Base-by-base conservation (phyloP, 2,329 filamentous ascomycete species). In the Penicillium oxalicum region DNA sequence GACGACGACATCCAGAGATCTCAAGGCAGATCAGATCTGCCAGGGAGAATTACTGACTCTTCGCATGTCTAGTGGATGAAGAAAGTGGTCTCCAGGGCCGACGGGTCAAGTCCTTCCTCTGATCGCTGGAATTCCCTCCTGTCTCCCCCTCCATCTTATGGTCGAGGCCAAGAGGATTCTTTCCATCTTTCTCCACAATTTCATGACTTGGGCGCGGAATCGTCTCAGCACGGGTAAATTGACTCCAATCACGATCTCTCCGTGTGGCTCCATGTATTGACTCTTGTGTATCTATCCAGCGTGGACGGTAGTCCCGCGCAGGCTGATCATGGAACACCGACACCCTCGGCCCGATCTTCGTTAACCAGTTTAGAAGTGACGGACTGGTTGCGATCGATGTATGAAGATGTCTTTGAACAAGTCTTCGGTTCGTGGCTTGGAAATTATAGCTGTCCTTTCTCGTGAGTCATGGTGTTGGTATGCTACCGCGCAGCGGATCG, bases 381-480 rank as follows among this genome's bases (percentile, higher is more conserved):
- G 5, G 38, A 52, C 29, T 60, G 60, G 57, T 51, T 62, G 1
- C 53, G 53, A 24, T 49, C 38, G 2, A 61, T 73, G 8, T 73
- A 70, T 49, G 54, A 60, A 28, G 56, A 58, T 37, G 65, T 66
- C 0, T 74, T 73, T 34, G 69, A 73, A 41, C 60, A 63, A 2
- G 61, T 73, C 0, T 73, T 74, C 54, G 71, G 70, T 1, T 72
- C 68, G 0, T 73, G 69, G 70, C 63, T 74, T 58, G 70, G 71
- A 0, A 65, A 65, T 49, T 67, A 73, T 41, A 67, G 70, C 45
- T 72, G 69, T 49, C 71, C 71, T 11, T 72, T 74, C 41, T 50
- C 70, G 69, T 73, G 58, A 13, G 70, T 57, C n/a, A 18, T 9
- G 9, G 24, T 25, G 12, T 5, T 1, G 13, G 18, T 26, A 2